Evolutionary conservation across 176 grass and related monocot genomes (phyloP).

Genomic region (Poa pratensis): DNA sequence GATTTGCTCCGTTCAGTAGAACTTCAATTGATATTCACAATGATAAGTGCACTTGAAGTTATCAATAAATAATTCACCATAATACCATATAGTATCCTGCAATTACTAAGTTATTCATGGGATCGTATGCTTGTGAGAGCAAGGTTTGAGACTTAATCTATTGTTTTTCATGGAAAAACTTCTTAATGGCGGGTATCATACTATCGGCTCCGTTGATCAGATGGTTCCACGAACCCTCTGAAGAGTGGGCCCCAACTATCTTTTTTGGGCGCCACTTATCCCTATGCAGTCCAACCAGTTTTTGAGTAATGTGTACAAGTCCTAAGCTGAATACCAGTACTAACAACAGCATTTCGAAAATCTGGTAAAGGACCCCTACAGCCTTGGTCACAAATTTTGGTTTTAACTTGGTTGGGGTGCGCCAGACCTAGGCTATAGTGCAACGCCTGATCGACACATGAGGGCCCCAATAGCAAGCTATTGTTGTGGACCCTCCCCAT

Average conservation of each 20-base stretch:
- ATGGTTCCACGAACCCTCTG: too few relatives aligned
- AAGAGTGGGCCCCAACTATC: too few relatives aligned
- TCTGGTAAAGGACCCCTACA: too few relatives aligned
- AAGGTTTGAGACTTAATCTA: neutral
- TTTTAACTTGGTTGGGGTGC: neutral
- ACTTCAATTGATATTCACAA: neutral
- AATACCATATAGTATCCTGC: neutral
- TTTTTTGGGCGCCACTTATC: too few relatives aligned
- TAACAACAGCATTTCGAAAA: too few relatives aligned
- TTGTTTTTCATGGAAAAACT: neutral
- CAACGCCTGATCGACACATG: neutral
- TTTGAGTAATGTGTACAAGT: too few relatives aligned
- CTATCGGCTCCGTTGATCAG: too few relatives aligned
- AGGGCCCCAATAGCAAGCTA: neutral
- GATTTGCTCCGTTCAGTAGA: neutral
- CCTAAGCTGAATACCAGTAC: too few relatives aligned
- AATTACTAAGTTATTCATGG: neutral
- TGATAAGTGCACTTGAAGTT: neutral
- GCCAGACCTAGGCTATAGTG: neutral
- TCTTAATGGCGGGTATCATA: neutral
- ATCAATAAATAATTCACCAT: slow-evolving; percentile 4
- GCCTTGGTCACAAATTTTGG: neutral
- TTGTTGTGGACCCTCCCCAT: neutral
- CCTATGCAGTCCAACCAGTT: too few relatives aligned
- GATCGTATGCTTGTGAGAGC: neutral